Conservation (phyloP, 1,139 yeast genomes). For the Sugiyamaella pinicola region DNA sequence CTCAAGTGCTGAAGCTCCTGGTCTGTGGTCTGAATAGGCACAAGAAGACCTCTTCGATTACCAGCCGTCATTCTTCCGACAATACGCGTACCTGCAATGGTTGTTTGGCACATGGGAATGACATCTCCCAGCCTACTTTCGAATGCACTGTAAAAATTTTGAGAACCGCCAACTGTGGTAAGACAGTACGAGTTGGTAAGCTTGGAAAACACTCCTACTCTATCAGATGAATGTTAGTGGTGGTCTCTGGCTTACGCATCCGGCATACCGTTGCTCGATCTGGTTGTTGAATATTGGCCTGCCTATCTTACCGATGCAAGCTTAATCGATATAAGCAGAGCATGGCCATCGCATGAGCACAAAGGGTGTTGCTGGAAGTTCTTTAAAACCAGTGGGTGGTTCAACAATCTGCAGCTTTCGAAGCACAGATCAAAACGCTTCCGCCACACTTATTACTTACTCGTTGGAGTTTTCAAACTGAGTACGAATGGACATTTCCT, state of each 20-base stretch:
- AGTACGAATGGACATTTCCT: conserved; percentile 34
- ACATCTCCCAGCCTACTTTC: conserved; percentile 98
- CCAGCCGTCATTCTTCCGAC: conserved; percentile 99
- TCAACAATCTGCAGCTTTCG: too few relatives aligned
- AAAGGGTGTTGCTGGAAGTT: too few relatives aligned
- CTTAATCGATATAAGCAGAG: too few relatives aligned
- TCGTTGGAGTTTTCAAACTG: conserved; percentile 95
- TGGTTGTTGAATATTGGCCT: too few relatives aligned
- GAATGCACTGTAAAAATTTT: conserved; percentile 95
- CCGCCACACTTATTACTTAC: conserved; percentile 34
- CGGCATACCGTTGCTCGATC: too few relatives aligned
- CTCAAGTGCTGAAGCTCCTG: conserved; percentile 97
- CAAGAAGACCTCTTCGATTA: conserved; percentile 94
- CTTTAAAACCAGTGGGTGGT: too few relatives aligned
- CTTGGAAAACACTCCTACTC: conserved; percentile 94
- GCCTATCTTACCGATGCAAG: too few relatives aligned
- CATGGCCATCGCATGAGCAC: background rate
- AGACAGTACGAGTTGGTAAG: conserved; percentile 94
- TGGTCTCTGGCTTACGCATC: too few relatives aligned
- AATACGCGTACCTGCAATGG: conserved; percentile 97
- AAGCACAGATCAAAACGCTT: too few relatives aligned
- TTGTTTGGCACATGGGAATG: conserved; percentile 93
- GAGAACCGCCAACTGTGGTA: conserved; percentile 97
- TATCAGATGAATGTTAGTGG: conserved; percentile 21
- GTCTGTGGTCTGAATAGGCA: conserved; percentile 98